These are phyloP conservation scores for Pseudogymnoascus sp. DNA, from an alignment of 2,329 filamentous ascomycete species.

Conservation along the genomic window DNA sequence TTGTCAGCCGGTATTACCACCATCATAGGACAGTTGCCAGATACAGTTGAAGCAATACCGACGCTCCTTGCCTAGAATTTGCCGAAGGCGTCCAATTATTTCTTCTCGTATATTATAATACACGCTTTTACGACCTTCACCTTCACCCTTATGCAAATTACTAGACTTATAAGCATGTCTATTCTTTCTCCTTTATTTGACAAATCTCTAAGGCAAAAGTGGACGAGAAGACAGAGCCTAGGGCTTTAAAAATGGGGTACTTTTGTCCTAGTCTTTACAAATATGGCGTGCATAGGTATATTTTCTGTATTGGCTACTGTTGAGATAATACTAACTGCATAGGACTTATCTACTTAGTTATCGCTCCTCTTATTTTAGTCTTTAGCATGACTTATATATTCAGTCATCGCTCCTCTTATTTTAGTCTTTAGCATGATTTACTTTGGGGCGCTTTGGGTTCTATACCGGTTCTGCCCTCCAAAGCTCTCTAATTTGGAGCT, in stretches of 20 bases:
- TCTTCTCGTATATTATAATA: too few species aligned
- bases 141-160: slow-evolving; percentile 14
- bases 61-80: too few species aligned
- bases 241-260: slow-evolving; percentile 11
- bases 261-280: slow-evolving; percentile 13
- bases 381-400: slow-evolving; percentile 18
- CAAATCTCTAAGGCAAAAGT: slow-evolving; percentile 13
- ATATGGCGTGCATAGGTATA: slow-evolving; percentile 19
- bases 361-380: too few species aligned
- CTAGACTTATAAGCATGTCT: slow-evolving; percentile 13
- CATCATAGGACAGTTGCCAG: too few species aligned
- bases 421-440: slow-evolving; percentile 14
- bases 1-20: too few species aligned
- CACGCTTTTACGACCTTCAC: slow-evolving; percentile 13
- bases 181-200: slow-evolving; percentile 15
- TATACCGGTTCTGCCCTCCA: slow-evolving; percentile 12
- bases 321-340: not conserved
- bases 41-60: too few species aligned
- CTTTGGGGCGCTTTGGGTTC: slow-evolving; percentile 17
- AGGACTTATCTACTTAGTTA: slow-evolving; percentile 21
- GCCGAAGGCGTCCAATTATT: too few species aligned
- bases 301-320: not conserved
- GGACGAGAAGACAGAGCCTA: not conserved
- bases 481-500: not conserved
- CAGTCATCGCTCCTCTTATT: slow-evolving; percentile 17